Evolutionary conservation across 441 rosid genomes (phyloP), one percentile per base, ranked within the genome.

Genomic region (Pelargonium fulgidum): DNA sequence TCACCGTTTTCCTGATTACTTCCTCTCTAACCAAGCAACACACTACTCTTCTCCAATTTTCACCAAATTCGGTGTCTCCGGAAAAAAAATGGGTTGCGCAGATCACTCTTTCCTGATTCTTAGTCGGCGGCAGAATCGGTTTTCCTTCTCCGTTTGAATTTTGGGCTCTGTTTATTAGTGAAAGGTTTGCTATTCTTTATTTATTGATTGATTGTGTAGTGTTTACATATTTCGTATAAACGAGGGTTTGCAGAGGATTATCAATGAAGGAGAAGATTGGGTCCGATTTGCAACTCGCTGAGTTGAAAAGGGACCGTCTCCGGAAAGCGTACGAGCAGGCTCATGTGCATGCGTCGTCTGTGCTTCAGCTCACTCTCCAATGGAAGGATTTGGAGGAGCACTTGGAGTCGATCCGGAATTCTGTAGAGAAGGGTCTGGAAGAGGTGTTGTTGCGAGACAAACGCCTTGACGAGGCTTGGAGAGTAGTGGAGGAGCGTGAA

Each of bases 371-470:
- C 45, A 75, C 81, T 48, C 72, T 82, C 10, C 78, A 72, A 56
- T 84, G 85, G 87, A 68, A 62, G 42, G 92, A 84, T 52, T 65
- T 80, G 11, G 87, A 82, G 56, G 74, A 64, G n/a, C 76, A 79
- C 50, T 68, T 82, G 1, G 78, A 77, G 33, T 52, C 36, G 2
- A 33, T 59, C 0, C 65, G 66, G 64, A 47, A 8, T 13, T 69
- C 45, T 6, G 44, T 85, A 0, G 74, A 68, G 22, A 54, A 71
- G 63, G 75, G 70, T 67, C 59, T 39, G 0, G 70, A 44, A 41
- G 75, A 72, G 5, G 13, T 79, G 6, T 73, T 39, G 41, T 67
- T 14, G 67, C 77, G 67, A 72, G 81, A 79, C 71, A 29, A 44
- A n/a, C 2, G 65, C 70, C 11, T 77, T 47, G 70, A 36, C 56